phyloP scores from a whole-genome alignment of 805 yeast genomes.

The Saccharomycopsis fibuligera region DNA sequence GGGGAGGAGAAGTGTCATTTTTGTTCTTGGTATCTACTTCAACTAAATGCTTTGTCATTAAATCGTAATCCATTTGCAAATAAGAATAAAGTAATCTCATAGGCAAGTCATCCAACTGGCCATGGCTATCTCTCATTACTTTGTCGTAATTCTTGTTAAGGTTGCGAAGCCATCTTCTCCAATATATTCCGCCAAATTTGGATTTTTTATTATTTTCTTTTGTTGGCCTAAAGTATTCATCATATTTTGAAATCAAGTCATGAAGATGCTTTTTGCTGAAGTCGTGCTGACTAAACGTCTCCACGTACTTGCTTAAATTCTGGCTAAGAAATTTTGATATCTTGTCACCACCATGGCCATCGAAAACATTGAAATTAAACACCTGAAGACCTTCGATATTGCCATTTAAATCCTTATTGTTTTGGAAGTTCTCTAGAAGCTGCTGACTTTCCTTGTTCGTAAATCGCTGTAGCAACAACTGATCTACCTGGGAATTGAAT shows the following conservation, averaged over 20 bases:
- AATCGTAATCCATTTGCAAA: conserved; percentile 59
- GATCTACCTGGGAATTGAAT: conserved; percentile 23
- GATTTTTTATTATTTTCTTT: background rate
- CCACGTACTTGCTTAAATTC: conserved; percentile 50
- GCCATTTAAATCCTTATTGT: background rate
- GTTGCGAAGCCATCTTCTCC: conserved; percentile 68
- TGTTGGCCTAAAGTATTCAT: conserved; percentile 44
- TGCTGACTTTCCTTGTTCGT: conserved; percentile 17
- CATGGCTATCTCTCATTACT: conserved; percentile 26
- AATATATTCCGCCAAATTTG: conserved; percentile 50
- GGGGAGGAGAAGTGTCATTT: conserved; percentile 24
- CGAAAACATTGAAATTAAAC: conserved; percentile 73
- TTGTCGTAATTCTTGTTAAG: conserved; percentile 31
- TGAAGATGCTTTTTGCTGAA: conserved; percentile 31
- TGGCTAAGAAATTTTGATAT: conserved; percentile 57
- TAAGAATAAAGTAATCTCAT: conserved; percentile 59
- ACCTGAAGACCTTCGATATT: conserved; percentile 28
- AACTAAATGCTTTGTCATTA: conserved; percentile 30
- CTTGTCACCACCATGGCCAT: conserved; percentile 90
- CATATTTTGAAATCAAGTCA: conserved; percentile 48
- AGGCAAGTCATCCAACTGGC: conserved; percentile 47
- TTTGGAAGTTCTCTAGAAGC: background rate
- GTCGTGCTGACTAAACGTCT: conserved; percentile 30
- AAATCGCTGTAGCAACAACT: conserved; percentile 20
- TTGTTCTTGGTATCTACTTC: conserved; percentile 22